Evolutionary conservation across 805 yeast genomes (phyloP), one percentile per base, ranked within the genome.

Genomic region (Huiozyma sinensis): DNA sequence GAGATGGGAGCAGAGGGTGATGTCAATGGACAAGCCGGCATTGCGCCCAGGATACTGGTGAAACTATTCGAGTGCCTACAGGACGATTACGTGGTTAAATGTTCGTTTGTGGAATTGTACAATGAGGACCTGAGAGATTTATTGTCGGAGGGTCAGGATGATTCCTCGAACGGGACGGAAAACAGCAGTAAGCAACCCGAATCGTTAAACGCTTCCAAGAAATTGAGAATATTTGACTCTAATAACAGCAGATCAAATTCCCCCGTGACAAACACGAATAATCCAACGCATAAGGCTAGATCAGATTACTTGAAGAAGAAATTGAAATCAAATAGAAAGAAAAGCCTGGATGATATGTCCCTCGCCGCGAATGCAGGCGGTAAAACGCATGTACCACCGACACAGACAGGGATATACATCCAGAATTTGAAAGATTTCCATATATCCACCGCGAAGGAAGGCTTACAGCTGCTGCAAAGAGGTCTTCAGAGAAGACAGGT

Each of bases 61-160:
- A 63, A 71, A 44, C 64, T 87, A 5, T 88, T 87, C 58, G 68
- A 69, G 6, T 68, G 66, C 2, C 59, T 85, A 43, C 61, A 61
- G 33, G 64, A 60, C 30, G 95, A 82, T 55, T 79, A 71, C 56
- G 57, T 82, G 31, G 87, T 83, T 13, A 81, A 80, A 57, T 75
- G 87, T 49, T 83, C 95, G 0, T 89, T 83, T 58, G 72, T 87
- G 43, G 97, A 88, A 59, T 66, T 88, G 13, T 89, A 88, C 65
- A 87, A 88, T 55, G 97, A 88, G 60, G 95, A 86, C 53, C 66
- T 89, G 40, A 71, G 75, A 41, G 96, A 88, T 57, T 69, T 88
- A 44, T 64, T 88, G 42, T 17, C 24, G 24, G 24, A 17, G 24
- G 67, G 69, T 31, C 53, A 54, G 33, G 44, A 37, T 35, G n/a